Evolutionary conservation across 306 rosid genomes (phyloP), one percentile per base, ranked within the genome.

Genomic region (Pyrus pyrifolia): DNA sequence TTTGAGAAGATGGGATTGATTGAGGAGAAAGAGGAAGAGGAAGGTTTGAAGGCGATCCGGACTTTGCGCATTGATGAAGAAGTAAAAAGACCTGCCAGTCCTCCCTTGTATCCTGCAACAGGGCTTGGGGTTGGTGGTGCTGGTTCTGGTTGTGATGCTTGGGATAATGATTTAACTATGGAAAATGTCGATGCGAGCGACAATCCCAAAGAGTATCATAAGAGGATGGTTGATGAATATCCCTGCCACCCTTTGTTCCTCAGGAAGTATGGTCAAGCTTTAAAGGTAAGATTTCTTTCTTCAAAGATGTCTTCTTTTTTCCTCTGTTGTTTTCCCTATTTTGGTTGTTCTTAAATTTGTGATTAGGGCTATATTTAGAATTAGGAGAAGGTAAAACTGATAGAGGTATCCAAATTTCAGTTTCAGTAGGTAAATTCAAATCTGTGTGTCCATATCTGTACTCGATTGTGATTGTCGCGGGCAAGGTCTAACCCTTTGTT

Each of bases 211-310:
- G 89, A 78, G 68, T 81, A 81, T 73, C 86, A 82, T 61, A 83
- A 72, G 90, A 89, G 35, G 83, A 88, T 84, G 88, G 75, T 88
- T 82, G 88, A 85, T 55, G 87, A 83, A 40, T 83, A 85, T 82
- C 91, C 96, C 4, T 75, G 49, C 72, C 87, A 89, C 73, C 96
- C 93, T 73, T 82, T 86, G 75, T n/a, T 88, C 80, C 91, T 95
- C 2, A 88, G 84, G 67, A 89, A 87, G 44, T 89, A 86, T 76
- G 97, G 96, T 2, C 83, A 86, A 46, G 45, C 89, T 78, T 86
- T 95, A 73, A 88, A 73, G 86, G 99, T 92, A 69, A 79, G 85
- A 68, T 72, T 70, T 73, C 29, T 72, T n/a, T 30, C 5, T 27
- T 53, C 2, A 25, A 68, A 57, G 30, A 22, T 31, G 40, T 29